Conservation (phyloP, 2,329 filamentous ascomycete species). For the Stachybotrys echinatus region DNA sequence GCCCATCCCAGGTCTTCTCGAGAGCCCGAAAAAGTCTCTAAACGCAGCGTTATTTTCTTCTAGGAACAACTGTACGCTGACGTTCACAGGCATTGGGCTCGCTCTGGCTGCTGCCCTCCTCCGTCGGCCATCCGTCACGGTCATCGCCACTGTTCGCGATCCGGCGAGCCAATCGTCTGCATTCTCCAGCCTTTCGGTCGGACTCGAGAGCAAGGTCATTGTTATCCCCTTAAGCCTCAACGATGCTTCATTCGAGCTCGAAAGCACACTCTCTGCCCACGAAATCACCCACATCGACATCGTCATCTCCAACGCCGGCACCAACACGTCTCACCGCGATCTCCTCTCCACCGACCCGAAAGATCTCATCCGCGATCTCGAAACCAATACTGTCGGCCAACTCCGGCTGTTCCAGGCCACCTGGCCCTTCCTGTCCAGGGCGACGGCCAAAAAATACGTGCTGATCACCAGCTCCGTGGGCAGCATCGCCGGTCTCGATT, state of each 20-base stretch:
- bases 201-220: constrained; percentile 7
- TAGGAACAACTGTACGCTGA: neutral
- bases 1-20: neutral
- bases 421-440: constrained; percentile 26
- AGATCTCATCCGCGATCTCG: constrained; percentile 4
- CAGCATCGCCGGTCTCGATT: constrained; percentile 10
- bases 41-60: too few species aligned
- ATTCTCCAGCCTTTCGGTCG: constrained; percentile 23
- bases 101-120: constrained; percentile 8
- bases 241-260: constrained; percentile 24
- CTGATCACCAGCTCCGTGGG: constrained; percentile 8
- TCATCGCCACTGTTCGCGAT: constrained; percentile 34
- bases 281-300: constrained; percentile 39
- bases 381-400: constrained; percentile 25
- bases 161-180: constrained; percentile 24
- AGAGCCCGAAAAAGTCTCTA: too few species aligned
- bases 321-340: neutral
- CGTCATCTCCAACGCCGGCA: constrained; percentile 46
- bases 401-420: constrained; percentile 39
- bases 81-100: constrained; percentile 8
- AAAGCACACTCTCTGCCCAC: neutral
- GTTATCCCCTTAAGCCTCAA: constrained; percentile 5
- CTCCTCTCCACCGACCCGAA: constrained; percentile 4
- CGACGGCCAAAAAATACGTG: constrained; percentile 8
- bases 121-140: constrained; percentile 17